phyloP scores from a whole-genome alignment of 208 protist species.

The Leptomonas seymouri region DNA sequence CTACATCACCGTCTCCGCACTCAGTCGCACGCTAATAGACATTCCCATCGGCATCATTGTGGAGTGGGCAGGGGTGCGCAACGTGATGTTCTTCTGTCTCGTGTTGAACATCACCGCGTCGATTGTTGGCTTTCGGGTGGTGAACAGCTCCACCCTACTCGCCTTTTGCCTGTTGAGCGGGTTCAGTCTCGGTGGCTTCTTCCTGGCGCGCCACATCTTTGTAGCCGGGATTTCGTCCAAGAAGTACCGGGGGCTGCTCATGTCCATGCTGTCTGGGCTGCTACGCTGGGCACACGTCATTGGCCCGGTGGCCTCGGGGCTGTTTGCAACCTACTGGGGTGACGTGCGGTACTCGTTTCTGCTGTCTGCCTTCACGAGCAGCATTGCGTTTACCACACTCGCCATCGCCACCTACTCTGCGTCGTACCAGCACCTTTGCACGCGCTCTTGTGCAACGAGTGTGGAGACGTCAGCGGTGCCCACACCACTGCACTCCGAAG shows the following conservation, averaged over 20 bases:
- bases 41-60: slow-evolving; percentile 70
- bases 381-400: slow-evolving; percentile 42
- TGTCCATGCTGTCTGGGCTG: slow-evolving; percentile 77
- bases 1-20: slow-evolving; percentile 54
- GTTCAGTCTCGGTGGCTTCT: slow-evolving; percentile 73
- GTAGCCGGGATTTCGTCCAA: slow-evolving; percentile 64
- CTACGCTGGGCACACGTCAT: slow-evolving; percentile 80
- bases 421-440: slow-evolving; percentile 24
- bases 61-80: slow-evolving; percentile 68
- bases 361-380: slow-evolving; percentile 40
- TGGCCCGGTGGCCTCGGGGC: slow-evolving; percentile 55
- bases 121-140: slow-evolving; percentile 39
- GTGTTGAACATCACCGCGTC: slow-evolving; percentile 46
- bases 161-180: slow-evolving; percentile 70
- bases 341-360: slow-evolving; percentile 62
- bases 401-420: slow-evolving; percentile 25
- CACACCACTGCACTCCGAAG: slow-evolving; percentile 11
- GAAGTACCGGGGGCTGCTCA: slow-evolving; percentile 75
- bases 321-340: slow-evolving; percentile 44
- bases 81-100: slow-evolving; percentile 60
- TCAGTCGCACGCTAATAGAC: slow-evolving; percentile 62
- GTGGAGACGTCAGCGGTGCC: slow-evolving; percentile 4
- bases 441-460: slow-evolving; percentile 19
- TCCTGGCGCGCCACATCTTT: slow-evolving; percentile 84
- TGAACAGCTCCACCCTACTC: slow-evolving; percentile 25